Base-by-base conservation (phyloP, 2,329 filamentous ascomycete genomes). In the Colletotrichum horii region DNA sequence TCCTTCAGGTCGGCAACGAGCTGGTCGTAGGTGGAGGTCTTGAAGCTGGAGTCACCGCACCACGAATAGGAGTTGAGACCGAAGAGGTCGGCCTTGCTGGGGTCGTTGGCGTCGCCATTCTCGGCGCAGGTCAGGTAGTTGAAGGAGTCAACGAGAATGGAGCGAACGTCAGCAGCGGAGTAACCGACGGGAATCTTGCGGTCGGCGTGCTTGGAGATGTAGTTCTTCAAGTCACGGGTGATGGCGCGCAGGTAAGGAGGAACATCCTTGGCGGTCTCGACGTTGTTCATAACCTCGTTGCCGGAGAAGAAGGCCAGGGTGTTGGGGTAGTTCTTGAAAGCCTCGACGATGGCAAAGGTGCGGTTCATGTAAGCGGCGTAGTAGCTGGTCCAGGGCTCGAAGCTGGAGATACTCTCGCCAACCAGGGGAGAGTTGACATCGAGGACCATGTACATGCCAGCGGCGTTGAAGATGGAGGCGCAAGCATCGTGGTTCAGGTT, bases 141-240 rank as follows among this genome's bases (percentile, higher is more conserved):
- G 91, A 90, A 96, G 70, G 91, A 93, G 80, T 96, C 94, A 82
- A 93, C 88, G 28, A 96, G 90, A 58, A 95, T 91, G 2, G 90
- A 86, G 76, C 94, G 93, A 58, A 96, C 94, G 82, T 96, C 94
- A 65, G 94, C 94, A 75, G 94, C 94, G 8, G 94, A 95, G 88
- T 96, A 96, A 60, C 94, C 94, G 74, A 96, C 93, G 26, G 94
- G 94, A 78, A 96, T 94, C 76, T 86, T 79, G 79, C 94, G 93
- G 81, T 91, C 88, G 76, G 90, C 87, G 81, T 94, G 91, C 81
- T 92, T 93, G 85, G 92, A 91, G 86, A 96, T 93, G 88, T 96
- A 96, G 83, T 93, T 93, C 89, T 95, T 95, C 83, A 96, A 88
- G 84, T 96, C 94, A 81, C 94, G 93, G 62, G 93, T 95, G 77